Conservation (phyloP, 805 yeast genomes). For the Komagataella pastoris region DNA sequence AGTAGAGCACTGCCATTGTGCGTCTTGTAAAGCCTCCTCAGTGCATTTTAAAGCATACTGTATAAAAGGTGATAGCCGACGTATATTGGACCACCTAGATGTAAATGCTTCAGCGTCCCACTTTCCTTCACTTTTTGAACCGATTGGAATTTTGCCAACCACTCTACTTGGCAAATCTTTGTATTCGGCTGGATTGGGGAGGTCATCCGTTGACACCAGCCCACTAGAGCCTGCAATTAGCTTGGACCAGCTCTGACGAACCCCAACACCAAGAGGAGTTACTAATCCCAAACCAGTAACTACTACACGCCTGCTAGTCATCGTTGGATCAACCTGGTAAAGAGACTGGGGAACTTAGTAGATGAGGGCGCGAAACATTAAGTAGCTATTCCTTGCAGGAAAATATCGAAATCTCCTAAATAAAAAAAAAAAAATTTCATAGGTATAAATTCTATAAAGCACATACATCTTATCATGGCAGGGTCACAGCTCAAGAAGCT, state of each 20-base stretch:
- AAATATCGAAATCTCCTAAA: background rate
- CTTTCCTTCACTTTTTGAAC: constrained; percentile 21
- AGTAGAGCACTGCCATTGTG: constrained; percentile 33
- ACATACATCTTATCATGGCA: constrained; percentile 32
- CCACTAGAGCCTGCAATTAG: constrained; percentile 44
- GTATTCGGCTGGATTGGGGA: constrained; percentile 30
- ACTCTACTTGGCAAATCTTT: constrained; percentile 53
- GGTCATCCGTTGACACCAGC: constrained; percentile 35
- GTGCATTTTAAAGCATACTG: constrained; percentile 75
- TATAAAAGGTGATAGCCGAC: constrained; percentile 58
- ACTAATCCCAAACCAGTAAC: constrained; percentile 86
- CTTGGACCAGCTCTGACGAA: constrained; percentile 35
- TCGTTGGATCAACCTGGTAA: background rate
- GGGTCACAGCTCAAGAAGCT: constrained; percentile 82
- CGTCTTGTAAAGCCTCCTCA: constrained; percentile 60
- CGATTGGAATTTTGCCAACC: constrained; percentile 46
- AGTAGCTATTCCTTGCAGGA: background rate
- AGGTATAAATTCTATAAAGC: background rate
- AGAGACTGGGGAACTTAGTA: background rate
- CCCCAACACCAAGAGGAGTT: constrained; percentile 77
- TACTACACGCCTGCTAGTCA: constrained; percentile 46
- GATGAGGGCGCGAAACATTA: background rate
- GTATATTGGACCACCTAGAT: constrained; percentile 22
- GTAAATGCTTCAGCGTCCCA: constrained; percentile 47
- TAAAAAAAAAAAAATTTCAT: constrained; percentile 1